Percentiles rank a stretch among this genome's conserved stretches.
Conservation (phyloP, 2,329 filamentous ascomycete genomes). For the Clonostachys solani region DNA sequence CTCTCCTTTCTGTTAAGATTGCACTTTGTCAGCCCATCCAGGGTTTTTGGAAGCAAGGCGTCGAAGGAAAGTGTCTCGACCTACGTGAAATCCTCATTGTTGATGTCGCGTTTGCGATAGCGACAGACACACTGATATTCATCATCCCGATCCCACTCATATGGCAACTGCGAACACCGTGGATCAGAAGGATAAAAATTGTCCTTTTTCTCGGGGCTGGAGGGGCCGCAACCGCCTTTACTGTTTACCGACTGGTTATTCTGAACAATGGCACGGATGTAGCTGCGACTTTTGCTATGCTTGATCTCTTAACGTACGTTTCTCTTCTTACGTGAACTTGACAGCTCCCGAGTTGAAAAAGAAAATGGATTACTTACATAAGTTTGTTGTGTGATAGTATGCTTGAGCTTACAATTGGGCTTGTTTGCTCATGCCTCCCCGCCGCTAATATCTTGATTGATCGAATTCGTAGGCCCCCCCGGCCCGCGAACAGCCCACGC, state of each 20-base stretch:
- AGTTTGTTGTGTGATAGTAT: not conserved
- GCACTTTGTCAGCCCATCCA: constrained; percentile 12
- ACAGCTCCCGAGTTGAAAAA: too few relatives aligned
- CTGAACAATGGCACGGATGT: not conserved
- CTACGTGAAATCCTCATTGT: constrained; percentile 20
- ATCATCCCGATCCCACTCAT: constrained; percentile 21
- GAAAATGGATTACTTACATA: not conserved
- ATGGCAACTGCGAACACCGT: constrained; percentile 16
- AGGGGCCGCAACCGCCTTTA: constrained; percentile 16
- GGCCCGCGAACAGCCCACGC: not conserved
- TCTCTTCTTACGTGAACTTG: not conserved
- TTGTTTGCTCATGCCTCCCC: constrained; percentile 18
- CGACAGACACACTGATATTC: constrained; percentile 23
- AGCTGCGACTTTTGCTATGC: not conserved
- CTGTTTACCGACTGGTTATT: constrained; percentile 11
- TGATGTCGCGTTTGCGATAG: constrained; percentile 18
- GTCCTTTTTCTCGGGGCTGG: constrained; percentile 18
- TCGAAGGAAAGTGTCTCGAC: constrained; percentile 15
- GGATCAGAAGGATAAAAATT: constrained; percentile 22
- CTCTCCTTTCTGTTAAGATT: constrained; percentile 13
- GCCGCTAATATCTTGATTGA: constrained; percentile 10
- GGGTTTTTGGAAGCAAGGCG: constrained; percentile 10
- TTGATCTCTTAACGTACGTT: constrained; percentile 2
- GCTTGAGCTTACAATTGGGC: constrained; percentile 15
- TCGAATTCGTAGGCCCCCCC: not conserved